Evolutionary conservation across 1,284 basidiomycete genomes (phyloP), one percentile per base, ranked within the genome.

Genomic region (Stygiomarasmius scandens): DNA sequence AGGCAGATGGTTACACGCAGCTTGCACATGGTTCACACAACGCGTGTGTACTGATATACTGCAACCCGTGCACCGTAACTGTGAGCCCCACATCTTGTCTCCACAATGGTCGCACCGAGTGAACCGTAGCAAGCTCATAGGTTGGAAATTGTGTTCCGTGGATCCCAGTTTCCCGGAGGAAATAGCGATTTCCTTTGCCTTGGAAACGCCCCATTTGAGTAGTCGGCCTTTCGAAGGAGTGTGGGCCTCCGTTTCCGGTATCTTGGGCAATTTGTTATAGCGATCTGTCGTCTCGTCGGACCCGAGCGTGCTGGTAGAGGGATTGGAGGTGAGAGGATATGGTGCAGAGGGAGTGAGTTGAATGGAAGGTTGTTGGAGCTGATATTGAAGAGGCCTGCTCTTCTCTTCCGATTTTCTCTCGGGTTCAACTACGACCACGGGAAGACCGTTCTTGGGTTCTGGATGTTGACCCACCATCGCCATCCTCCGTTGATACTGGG

Each of bases 41-140:
- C 90, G 85, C 36, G 85, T 84, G 71, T 93, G 90, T 16, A 92
- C 85, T 9, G 87, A 87, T 55, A 87, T 78, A 57, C 80, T 83
- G 67, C 90, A 93, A 50, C 73, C 80, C 60, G 87, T 84, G 70
- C 96, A 99, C 32, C 93, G 88, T 58, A 95, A 81, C 71, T 95
- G 93, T 38, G 96, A 88, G 4, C 96, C 96, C 95, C 96, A 99
- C 89, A 99, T 89, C 79, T 98, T 99, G 69, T 98, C 97, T 41
- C 90, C 89, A 70, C 96, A 99, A 57, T 96, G 89, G 68, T 98
- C 95, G 70, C 96, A 99, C 47, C 93, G 82, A 16, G 93, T 89
- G 56, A 97, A 92, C 32, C 95, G 85, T 60, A 99, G 78, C 22
- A 95, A 86, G 67, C 89, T 96, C 67, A 94, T 80, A 61, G 92